These are phyloP conservation scores for Chytriomyces confervae DNA, from an alignment of 192 early-diverging fungal species.

Conservation along the genomic window DNA sequence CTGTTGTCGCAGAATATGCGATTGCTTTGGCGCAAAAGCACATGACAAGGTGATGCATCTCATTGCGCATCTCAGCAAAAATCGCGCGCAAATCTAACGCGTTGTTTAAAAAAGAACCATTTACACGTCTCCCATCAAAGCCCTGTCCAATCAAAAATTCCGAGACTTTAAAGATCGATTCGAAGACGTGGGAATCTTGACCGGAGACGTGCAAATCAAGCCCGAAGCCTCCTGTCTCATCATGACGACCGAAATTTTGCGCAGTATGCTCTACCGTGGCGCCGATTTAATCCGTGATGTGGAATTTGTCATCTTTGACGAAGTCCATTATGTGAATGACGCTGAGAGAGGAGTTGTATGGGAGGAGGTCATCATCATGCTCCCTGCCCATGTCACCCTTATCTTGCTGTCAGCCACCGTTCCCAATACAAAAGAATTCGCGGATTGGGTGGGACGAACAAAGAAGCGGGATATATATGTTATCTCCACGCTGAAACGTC, in stretches of 20 bases:
- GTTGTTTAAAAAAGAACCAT: slow-evolving; percentile 63
- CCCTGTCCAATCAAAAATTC: slow-evolving; percentile 98
- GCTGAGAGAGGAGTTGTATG: slow-evolving; percentile 95
- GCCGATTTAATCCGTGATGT: slow-evolving; percentile 97
- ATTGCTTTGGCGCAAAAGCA: slow-evolving; percentile 92
- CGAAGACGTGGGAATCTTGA: slow-evolving; percentile 94
- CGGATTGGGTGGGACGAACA: slow-evolving; percentile 99
- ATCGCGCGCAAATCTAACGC: slow-evolving; percentile 10
- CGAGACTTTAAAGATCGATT: slow-evolving; percentile 89
- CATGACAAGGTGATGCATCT: slow-evolving; percentile 73
- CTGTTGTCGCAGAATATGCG: slow-evolving; percentile 98
- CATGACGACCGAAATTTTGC: slow-evolving; percentile 98
- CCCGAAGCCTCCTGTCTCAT: slow-evolving; percentile 96
- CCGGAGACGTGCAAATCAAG: slow-evolving; percentile 96
- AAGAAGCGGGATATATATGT: slow-evolving; percentile 98
- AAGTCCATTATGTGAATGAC: slow-evolving; percentile 98
- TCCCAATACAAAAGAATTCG: slow-evolving; percentile 98
- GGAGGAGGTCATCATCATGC: slow-evolving; percentile 99
- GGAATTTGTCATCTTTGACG: slow-evolving; percentile 99
- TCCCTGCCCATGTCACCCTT: slow-evolving; percentile 92
- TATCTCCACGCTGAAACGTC: slow-evolving; percentile 89
- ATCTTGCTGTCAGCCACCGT: slow-evolving; percentile 97
- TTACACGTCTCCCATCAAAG: slow-evolving; percentile 99
- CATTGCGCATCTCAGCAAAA: background rate
- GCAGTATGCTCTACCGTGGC: slow-evolving; percentile 96